A percentile compares a stretch with the other conserved stretches of the same genome.
phyloP scores from a whole-genome alignment of 2,329 filamentous ascomycete genomes.

The Keithomyces neogunnii region DNA sequence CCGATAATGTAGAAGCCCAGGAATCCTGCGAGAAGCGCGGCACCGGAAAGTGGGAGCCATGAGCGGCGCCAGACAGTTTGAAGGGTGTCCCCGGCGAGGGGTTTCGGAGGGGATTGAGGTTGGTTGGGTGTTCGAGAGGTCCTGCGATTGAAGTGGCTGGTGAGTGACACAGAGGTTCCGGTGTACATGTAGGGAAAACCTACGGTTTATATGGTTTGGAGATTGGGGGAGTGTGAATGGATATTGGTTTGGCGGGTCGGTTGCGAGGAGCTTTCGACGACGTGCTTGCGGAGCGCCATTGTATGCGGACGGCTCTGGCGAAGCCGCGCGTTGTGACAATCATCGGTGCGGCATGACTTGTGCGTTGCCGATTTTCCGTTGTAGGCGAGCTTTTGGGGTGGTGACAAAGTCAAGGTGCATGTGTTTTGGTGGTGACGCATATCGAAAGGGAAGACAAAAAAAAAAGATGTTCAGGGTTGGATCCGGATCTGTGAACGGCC shows the following conservation, averaged over 20 bases:
- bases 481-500: constrained; percentile 11
- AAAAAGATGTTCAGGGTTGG: constrained; percentile 4
- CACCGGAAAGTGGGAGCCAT: constrained; percentile 37
- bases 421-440: neutral
- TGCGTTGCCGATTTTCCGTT: neutral
- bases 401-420: neutral
- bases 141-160: neutral
- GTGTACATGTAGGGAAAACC: neutral
- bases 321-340: constrained; percentile 20
- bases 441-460: neutral
- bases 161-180: neutral
- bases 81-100: constrained; percentile 22
- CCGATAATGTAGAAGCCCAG: constrained; percentile 40
- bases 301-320: constrained; percentile 10
- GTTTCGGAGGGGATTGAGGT: constrained; percentile 10
- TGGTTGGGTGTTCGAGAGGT: constrained; percentile 1
- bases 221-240: constrained; percentile 11
- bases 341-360: constrained; percentile 17
- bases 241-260: constrained; percentile 11
- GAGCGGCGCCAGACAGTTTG: constrained; percentile 28
- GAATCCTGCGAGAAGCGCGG: constrained; percentile 34
- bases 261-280: constrained; percentile 14
- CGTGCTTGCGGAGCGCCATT: constrained; percentile 22
- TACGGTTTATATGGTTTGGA: constrained; percentile 23
- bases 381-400: neutral